phyloP scores from a whole-genome alignment of 345 rosid genomes.

The Syzygium aqueum region DNA sequence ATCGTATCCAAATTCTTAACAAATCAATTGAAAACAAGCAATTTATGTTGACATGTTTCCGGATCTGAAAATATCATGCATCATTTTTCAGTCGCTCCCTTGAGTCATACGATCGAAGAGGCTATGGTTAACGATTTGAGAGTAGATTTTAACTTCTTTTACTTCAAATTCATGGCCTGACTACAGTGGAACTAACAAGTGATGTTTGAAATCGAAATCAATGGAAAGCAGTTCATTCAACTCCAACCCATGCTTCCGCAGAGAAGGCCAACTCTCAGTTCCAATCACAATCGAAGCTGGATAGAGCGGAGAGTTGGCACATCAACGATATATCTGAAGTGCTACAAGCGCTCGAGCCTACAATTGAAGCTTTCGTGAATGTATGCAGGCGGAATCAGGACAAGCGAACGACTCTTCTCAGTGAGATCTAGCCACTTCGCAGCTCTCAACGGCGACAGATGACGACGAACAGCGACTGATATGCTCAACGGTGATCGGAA shows the following conservation, averaged over 20 bases:
- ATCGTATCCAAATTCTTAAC: neutral
- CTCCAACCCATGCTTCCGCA: neutral
- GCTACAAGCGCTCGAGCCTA: neutral
- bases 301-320: neutral
- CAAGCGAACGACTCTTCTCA: neutral
- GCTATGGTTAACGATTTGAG: neutral
- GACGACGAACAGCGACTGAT: neutral
- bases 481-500: neutral
- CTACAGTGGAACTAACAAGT: neutral
- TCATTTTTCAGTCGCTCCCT: neutral
- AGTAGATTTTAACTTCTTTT: neutral
- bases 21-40: neutral
- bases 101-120: neutral
- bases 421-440: neutral
- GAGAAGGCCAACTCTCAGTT: neutral
- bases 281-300: neutral
- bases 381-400: neutral
- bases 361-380: neutral
- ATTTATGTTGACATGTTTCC: neutral
- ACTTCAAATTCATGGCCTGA: neutral
- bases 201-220: neutral
- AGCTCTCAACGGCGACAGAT: neutral
- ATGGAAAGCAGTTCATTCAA: neutral
- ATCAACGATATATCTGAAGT: too few relatives aligned
- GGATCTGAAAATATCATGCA: neutral